Evolutionary conservation across 257 asterid genomes (phyloP).

Genomic region (Salvia miltiorrhiza): DNA sequence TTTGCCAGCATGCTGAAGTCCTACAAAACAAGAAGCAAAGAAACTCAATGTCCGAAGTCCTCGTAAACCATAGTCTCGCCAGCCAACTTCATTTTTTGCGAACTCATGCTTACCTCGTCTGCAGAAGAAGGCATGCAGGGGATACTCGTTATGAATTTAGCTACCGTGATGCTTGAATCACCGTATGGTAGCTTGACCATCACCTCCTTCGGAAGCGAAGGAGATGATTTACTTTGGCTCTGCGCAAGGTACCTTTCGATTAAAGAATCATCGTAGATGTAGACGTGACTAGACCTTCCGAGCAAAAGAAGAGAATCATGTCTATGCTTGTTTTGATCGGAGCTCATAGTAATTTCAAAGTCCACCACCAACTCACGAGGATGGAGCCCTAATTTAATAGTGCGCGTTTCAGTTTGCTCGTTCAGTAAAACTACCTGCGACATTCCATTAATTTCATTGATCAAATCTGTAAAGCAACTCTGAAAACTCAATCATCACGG

Average conservation of each 20-base stretch:
- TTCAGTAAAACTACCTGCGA: conserved; percentile 82
- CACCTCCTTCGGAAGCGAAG: conserved; percentile 74
- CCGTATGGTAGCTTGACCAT: conserved; percentile 68
- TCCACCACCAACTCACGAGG: conserved; percentile 57
- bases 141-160: conserved; percentile 50
- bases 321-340: conserved; percentile 51
- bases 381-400: conserved; percentile 72
- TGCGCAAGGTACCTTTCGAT: conserved; percentile 76
- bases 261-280: conserved; percentile 55
- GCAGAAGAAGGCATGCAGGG: conserved; percentile 45
- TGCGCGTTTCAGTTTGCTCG: conserved; percentile 75
- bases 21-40: conserved; percentile 32
- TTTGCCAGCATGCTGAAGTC: conserved; percentile 46
- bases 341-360: conserved; percentile 62
- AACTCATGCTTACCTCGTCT: conserved; percentile 50
- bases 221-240: conserved; percentile 66
- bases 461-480: neutral
- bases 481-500: neutral
- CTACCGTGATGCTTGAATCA: conserved; percentile 69
- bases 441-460: conserved; percentile 23
- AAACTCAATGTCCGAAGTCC: neutral
- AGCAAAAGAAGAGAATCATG: conserved; percentile 57
- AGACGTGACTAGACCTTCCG: conserved; percentile 65
- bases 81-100: neutral
- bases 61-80: too few species aligned